Base-by-base conservation (phyloP, 2,329 filamentous ascomycete genomes). In the Akanthomyces lecanii region DNA sequence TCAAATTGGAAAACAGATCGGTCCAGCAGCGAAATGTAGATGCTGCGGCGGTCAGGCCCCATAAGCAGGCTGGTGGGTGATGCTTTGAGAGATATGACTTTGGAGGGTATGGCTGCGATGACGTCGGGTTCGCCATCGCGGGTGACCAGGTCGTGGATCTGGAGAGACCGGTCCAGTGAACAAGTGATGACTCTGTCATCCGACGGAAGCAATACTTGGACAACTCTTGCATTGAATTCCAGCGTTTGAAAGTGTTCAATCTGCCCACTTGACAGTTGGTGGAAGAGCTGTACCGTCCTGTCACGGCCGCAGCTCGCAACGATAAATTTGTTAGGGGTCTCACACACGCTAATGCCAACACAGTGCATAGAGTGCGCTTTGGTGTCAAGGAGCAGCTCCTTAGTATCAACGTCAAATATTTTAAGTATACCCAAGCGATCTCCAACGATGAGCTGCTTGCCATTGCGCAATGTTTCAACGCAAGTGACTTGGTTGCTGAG, bases 201-300 rank as follows among this genome's bases (percentile, higher is more conserved):
- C 3, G 89, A 85, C 63, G 96, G 92, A 10, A 93, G 81, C 33
- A 97, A 77, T 33, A 81, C 82, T 71, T 88, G 87, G 61, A 84
- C 89, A 21, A 99, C 93, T 66, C 91, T 90, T 25, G 92, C 91
- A 36, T 92, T 87, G 74, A 98, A 96, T 68, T 99, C 94, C 62
- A 98, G 84, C 0, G 95, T 99, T 74, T 99, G 95, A 58, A 97
- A 85, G 63, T 97, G 84, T 63, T 90, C 85, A 74, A 96, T 89
- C 3, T 76, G 76, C 2, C 85, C 82, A 14, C 76, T 79, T 1
- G 77, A 76, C 28, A 81, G 80, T 30, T 81, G 80, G 65, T 85
- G 82, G 72, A 97, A 98, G n/a, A 99, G 78, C 73, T 99, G 95
- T 1, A 94, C 85, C n/a, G 90, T 97, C 57, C 95, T 88, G 75